Evolutionary conservation across 805 yeast species (phyloP).

Genomic region (Hanseniaspora nectarophila): DNA sequence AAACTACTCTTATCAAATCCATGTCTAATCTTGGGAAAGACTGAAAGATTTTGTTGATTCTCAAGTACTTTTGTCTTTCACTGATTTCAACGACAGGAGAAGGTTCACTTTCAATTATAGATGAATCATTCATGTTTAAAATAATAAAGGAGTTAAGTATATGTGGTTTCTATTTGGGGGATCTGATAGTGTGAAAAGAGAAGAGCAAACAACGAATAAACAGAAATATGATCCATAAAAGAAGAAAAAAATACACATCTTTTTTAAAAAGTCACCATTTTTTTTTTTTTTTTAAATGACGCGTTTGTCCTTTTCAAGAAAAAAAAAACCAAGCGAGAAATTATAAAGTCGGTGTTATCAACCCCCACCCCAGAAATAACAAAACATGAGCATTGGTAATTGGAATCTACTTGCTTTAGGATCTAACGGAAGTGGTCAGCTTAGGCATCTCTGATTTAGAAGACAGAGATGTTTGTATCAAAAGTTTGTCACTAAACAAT

Average conservation of each 20-base stretch:
- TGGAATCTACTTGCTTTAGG: slow-evolving; percentile 44
- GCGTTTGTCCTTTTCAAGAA: too few species aligned
- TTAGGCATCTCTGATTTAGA: slow-evolving; percentile 46
- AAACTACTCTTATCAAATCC: slow-evolving; percentile 12
- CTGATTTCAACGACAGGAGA: not conserved
- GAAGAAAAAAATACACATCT: not conserved
- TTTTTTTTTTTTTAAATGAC: not conserved
- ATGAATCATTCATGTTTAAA: slow-evolving; percentile 4
- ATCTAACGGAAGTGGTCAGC: slow-evolving; percentile 70
- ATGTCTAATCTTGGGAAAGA: slow-evolving; percentile 10
- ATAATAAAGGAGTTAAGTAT: too few species aligned
- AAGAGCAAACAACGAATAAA: too few species aligned
- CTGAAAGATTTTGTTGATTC: slow-evolving; percentile 12
- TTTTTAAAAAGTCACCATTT: too few species aligned
- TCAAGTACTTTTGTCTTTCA: slow-evolving; percentile 13
- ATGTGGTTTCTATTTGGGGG: not conserved
- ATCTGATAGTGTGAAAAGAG: too few species aligned
- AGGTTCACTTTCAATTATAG: not conserved
- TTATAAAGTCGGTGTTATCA: too few species aligned
- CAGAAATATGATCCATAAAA: too few species aligned
- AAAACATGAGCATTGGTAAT: not conserved
- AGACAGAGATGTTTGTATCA: slow-evolving; percentile 34
- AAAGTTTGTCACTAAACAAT: slow-evolving; percentile 16
- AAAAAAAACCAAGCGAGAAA: too few species aligned
- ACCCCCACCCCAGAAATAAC: not conserved